Base-by-base conservation (phyloP, 2,329 filamentous ascomycete genomes). In the Penicillium sp. region DNA sequence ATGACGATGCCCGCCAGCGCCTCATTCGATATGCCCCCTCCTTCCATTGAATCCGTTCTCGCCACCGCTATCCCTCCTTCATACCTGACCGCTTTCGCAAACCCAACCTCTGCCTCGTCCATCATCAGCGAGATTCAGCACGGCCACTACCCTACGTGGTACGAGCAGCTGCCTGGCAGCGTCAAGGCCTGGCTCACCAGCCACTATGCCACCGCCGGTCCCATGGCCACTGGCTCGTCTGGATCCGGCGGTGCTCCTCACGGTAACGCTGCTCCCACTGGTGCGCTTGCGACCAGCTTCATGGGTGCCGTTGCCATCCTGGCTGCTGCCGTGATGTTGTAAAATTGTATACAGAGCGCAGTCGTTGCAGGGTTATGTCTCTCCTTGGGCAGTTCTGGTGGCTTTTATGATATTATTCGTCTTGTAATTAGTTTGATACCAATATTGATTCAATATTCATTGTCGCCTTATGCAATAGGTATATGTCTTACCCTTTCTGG, bases 71-170 rank as follows among this genome's bases (percentile, higher is more conserved):
- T 74, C 5, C 73, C 73, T 0, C 38, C 55, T n/a, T 68, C 67
- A 1, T 67, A 63, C 12, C 38, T 71, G 6, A 56, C 57, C 0
- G 48, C 69, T n/a, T 20, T 74, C 10, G 34, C 58, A 8, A 63
- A 70, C 51, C 63, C 66, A 4, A 43, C 59, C 4, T 62, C 61
- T 15, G 58, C 57, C 20, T 65, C 64, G 2, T 68, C 69, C 1
- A 34, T 75, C n/a, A 42, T 62, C 22, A 63, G 59, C 34, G 70
- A 57, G 41, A 57, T 59, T n/a, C 41, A 64, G 11, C 57, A 64
- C n/a, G 69, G 70, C 25, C 57, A 67, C 47, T 66, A 59, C 10
- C 69, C 71, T 1, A 54, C 51, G 25, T 73, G 72, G 72, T 74
- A 71, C 45, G 57, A 63, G 31, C 57, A 61, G 11, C 64, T 75